These are phyloP conservation scores for Hebeloma cylindrosporum DNA, from an alignment of 768 basidiomycete species.

Conservation along the genomic window DNA sequence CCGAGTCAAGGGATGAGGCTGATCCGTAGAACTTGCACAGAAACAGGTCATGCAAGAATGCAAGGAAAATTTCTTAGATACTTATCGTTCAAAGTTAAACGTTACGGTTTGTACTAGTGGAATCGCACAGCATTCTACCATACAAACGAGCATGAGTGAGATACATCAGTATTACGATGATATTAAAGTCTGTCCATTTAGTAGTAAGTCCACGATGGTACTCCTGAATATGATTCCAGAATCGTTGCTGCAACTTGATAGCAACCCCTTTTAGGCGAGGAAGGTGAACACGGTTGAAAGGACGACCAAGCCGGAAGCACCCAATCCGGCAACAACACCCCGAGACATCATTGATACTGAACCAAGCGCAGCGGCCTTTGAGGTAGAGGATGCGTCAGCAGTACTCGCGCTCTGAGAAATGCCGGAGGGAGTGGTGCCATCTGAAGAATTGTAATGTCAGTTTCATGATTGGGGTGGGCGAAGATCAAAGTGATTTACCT, in stretches of 20 bases:
- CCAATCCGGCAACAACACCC: slow-evolving; percentile 24
- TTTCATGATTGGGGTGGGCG: not conserved
- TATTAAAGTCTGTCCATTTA: not conserved
- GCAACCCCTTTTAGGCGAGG: slow-evolving; percentile 32
- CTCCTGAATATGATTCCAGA: not conserved
- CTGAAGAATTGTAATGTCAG: slow-evolving; percentile 22
- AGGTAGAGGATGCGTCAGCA: slow-evolving; percentile 15
- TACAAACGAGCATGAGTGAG: no score
- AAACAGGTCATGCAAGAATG: no score
- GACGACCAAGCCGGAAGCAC: slow-evolving; percentile 29
- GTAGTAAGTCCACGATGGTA: not conserved
- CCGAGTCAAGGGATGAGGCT: no score
- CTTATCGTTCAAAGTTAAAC: no score
- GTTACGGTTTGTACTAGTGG: no score
- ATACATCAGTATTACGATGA: no score
- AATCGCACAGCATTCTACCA: no score
- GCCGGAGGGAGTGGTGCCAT: slow-evolving; percentile 37
- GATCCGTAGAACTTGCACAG: no score
- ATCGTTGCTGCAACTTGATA: not conserved
- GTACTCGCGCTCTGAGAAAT: slow-evolving; percentile 35
- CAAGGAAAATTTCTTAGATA: no score
- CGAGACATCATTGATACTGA: slow-evolving; percentile 11
- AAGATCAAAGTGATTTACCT: slow-evolving; percentile 34
- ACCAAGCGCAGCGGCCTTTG: slow-evolving; percentile 20
- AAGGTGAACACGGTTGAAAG: slow-evolving; percentile 35